Base-by-base conservation (phyloP, 345 rosid species). In the Chamaenerion angustifolium region DNA sequence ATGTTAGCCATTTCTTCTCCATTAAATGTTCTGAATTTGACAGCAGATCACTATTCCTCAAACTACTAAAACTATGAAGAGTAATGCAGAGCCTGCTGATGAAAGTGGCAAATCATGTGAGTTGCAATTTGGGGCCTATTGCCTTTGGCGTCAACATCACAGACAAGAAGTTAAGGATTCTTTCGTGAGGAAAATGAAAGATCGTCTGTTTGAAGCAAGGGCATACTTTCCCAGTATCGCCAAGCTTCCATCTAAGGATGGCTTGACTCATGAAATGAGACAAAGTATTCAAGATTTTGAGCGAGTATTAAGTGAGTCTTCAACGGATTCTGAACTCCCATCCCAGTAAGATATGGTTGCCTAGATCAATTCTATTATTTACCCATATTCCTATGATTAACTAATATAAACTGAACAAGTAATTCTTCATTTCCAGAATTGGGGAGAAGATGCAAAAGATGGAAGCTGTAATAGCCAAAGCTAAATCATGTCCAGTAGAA, bases 191-290 rank as follows among this genome's bases (percentile, higher is more conserved):
- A 83, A 75, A 70, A 66, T 90, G 71, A 90, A 86, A 72, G 99
- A 87, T 63, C 79, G 61, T 59, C 94, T 92, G 56, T 92, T 92
- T 63, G 88, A 78, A 49, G 95, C 95, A 55, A 77, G 99, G 65
- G 83, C 99, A 65, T 92, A 92, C 73, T 92, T 67, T 68, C 96
- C 99, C 42, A 92, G 71, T 55, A 75, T 92, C 71, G 96, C 99
- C 41, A 92, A 92, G 64, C 77, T 87, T 67, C 94, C 85, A 63
- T 62, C 73, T 47, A 88, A 84, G 63, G 73, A 56, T 67, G 76
- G 68, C 61, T 69, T 92, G 57, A 66, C 96, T 57, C 81, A 64
- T 51, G 99, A 82, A 71, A 41, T 92, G 75, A 84, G 54, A 71
- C 95, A 77, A 68, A 87, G 77, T 61, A 92, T 92, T 66, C 99